Evolutionary conservation across 495 filamentous ascomycete genomes (phyloP).

Genomic region (Oidiodendron maius): DNA sequence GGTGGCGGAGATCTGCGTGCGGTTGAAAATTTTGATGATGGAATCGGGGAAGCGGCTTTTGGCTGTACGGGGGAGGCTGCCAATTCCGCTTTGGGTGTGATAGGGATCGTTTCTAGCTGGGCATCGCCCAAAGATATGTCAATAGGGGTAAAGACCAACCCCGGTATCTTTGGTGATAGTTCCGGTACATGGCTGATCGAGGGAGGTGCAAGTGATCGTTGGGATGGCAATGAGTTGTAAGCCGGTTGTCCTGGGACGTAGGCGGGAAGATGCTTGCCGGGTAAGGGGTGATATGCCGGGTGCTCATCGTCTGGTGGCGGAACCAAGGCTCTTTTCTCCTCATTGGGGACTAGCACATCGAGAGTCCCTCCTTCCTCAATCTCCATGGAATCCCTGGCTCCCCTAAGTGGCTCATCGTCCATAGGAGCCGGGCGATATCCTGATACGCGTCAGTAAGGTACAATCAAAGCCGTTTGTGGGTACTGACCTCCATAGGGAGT

Average conservation of each 20-base stretch:
- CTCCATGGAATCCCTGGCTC: neutral
- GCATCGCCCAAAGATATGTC: neutral
- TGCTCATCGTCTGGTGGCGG: slow-evolving; percentile 14
- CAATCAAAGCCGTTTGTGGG: neutral
- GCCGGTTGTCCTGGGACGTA: neutral
- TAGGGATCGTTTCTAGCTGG: neutral
- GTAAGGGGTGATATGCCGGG: slow-evolving; percentile 13
- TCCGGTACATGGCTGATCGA: neutral
- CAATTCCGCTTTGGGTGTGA: neutral
- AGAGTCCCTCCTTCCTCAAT: neutral
- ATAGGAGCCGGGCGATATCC: slow-evolving; percentile 2
- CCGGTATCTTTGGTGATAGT: slow-evolving; percentile 4
- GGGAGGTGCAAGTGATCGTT: neutral
- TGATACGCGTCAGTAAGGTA: neutral
- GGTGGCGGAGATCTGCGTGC: neutral
- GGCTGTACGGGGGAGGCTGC: neutral
- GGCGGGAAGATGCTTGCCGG: neutral
- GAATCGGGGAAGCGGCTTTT: neutral
- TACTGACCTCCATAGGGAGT: neutral
- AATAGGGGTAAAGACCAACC: slow-evolving; percentile 6
- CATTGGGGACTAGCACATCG: slow-evolving; percentile 6
- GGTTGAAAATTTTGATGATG: neutral
- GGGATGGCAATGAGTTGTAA: neutral
- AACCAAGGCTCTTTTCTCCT: slow-evolving; percentile 7
- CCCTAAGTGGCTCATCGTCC: neutral